These are phyloP conservation scores for Yueomyces sp. DNA, from an alignment of 805 yeast genomes.

Conservation along the genomic window DNA sequence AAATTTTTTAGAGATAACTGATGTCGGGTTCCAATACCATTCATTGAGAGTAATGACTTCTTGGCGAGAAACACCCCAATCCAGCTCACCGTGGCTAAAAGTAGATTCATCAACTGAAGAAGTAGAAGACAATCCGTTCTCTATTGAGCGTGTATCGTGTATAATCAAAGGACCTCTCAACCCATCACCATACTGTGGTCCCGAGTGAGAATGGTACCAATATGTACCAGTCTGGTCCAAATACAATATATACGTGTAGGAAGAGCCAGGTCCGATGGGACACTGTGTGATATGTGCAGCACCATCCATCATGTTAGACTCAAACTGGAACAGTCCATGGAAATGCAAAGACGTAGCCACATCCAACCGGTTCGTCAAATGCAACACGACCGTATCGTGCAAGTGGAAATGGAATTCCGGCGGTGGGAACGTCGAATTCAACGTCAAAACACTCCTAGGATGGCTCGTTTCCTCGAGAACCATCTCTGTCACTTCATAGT, in stretches of 20 bases:
- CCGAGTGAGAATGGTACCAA: constrained; percentile 77
- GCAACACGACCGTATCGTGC: constrained; percentile 40
- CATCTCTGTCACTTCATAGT: no score
- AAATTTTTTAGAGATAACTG: constrained; percentile 34
- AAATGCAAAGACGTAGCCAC: constrained; percentile 56
- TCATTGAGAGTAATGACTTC: constrained; percentile 38
- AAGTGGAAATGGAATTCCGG: no score
- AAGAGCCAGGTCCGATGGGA: constrained; percentile 58
- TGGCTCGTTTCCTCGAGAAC: no score
- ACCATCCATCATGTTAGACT: constrained; percentile 51
- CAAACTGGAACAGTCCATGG: constrained; percentile 53
- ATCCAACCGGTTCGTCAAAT: constrained; percentile 47
- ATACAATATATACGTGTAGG: constrained; percentile 56
- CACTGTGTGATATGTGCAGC: constrained; percentile 72
- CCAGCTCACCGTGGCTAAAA: constrained; percentile 15
- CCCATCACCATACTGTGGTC: constrained; percentile 70
- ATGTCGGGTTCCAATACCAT: constrained; percentile 45
- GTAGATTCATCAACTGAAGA: no score
- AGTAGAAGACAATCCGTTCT: no score
- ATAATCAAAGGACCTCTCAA: constrained; percentile 55
- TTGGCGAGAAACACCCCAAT: constrained; percentile 35
- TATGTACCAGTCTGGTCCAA: constrained; percentile 62
- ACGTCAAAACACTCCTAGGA: no score
- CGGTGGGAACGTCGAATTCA: no score
- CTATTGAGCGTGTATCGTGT: constrained; percentile 30